A percentile compares a stretch with the other conserved stretches of the same genome.
phyloP scores from a whole-genome alignment of 1,284 basidiomycete species.

The Cryptococcus sp. region DNA sequence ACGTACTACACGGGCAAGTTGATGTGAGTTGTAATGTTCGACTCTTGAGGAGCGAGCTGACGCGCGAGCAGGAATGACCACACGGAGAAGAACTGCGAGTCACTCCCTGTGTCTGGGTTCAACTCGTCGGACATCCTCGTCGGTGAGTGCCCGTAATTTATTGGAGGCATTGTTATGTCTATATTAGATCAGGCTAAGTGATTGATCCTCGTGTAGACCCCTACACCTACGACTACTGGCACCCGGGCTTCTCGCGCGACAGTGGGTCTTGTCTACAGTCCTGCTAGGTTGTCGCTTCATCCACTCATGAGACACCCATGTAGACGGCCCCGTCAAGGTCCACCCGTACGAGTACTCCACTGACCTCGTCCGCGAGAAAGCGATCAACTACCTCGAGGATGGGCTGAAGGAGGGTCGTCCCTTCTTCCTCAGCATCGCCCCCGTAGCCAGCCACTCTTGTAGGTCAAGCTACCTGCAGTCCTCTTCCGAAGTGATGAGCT shows the following conservation, averaged over 20 bases:
- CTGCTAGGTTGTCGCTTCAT: not conserved
- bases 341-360: slow-evolving; percentile 32
- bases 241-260: slow-evolving; percentile 22
- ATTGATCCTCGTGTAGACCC: slow-evolving; percentile 21
- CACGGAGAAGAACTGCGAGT: slow-evolving; percentile 25
- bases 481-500: not conserved
- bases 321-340: slow-evolving; percentile 24
- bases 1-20: slow-evolving; percentile 42
- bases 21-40: slow-evolving; percentile 18
- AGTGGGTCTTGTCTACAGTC: slow-evolving; percentile 4
- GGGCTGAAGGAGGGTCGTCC: slow-evolving; percentile 22
- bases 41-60: not conserved
- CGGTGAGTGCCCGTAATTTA: slow-evolving; percentile 1
- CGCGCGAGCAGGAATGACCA: slow-evolving; percentile 28
- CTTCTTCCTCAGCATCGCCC: slow-evolving; percentile 32
- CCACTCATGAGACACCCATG: not conserved
- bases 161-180: not conserved
- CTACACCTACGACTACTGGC: slow-evolving; percentile 41
- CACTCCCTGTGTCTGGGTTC: slow-evolving; percentile 20
- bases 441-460: slow-evolving; percentile 13
- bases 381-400: slow-evolving; percentile 26
- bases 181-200: too few species aligned
- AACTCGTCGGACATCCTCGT: slow-evolving; percentile 33
- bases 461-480: not conserved
- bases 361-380: slow-evolving; percentile 30